Base-by-base conservation (phyloP, 257 asterid genomes). In the Agastache rugosa region DNA sequence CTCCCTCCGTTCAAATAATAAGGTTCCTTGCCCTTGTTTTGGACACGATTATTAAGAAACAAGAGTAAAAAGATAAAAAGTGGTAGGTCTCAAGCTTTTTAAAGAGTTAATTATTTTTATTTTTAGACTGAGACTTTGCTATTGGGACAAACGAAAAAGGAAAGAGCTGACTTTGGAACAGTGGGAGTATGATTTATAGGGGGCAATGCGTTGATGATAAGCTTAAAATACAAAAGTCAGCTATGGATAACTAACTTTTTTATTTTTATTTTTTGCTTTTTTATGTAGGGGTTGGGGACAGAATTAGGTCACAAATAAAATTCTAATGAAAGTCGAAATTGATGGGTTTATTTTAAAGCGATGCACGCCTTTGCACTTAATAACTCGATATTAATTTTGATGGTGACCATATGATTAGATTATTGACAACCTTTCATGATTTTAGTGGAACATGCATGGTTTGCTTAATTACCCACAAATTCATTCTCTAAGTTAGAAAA, bases 391-490 rank as follows among this genome's bases (percentile, higher is more conserved):
- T 66, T 29, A 65, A 66, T 72, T 56, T 37, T 44, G 82, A 78
- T 66, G 67, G 75, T 20, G 71, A 67, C 63, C 35, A 54, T 44
- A 72, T 71, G 75, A 72, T 72, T 69, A 45, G 64, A 65, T 65
- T 20, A 34, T 23, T 47, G 62, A 67, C 60, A 23, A 23, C 34
- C 6, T 47, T 67, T 59, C 82, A 72, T 58, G 42, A 66, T 66
- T 65, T 78, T 48, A 78, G 72, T 73, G 67, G 60, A 73, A 78
- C 75, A 67, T 78, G 75, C 76, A 67, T 78, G 72, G 59, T 19
- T 78, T 72, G 71, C 41, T 72, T 70, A 25, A 62, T 70, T 62
- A 62, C 42, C 66, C 29, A 2, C 15, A n/a, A 41, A 29, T 25
- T 56, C 51, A 75, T 75, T 50, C 39, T 47, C 16, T 42, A 27